These are phyloP conservation scores for Vigna nakashimae DNA, from an alignment of 306 rosid genomes.

Conservation along the genomic window DNA sequence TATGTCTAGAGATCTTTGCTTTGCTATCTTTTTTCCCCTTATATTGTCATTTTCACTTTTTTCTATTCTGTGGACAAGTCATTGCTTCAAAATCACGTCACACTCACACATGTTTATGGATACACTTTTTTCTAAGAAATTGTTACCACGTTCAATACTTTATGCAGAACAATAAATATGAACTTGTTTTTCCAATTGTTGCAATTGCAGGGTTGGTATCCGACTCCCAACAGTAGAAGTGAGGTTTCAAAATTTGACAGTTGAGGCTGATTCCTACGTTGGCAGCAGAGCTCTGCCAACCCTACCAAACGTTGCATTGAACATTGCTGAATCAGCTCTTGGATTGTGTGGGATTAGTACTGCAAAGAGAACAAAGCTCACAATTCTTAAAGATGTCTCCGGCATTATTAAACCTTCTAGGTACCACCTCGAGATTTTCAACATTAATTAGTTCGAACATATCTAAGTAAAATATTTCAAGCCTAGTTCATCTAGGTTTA, in stretches of 20 bases:
- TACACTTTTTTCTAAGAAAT: neutral
- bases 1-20: too few species aligned
- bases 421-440: constrained; percentile 39
- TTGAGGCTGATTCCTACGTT: constrained; percentile 74
- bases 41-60: neutral
- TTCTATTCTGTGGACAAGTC: neutral
- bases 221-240: constrained; percentile 85
- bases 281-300: constrained; percentile 91
- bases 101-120: neutral
- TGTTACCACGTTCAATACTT: neutral
- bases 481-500: neutral
- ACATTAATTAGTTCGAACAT: neutral
- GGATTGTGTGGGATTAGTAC: constrained; percentile 62
- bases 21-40: neutral
- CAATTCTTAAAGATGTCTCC: constrained; percentile 80
- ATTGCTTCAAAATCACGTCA: neutral
- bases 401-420: constrained; percentile 93
- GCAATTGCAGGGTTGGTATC: constrained; percentile 78
- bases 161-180: neutral
- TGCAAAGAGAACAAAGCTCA: constrained; percentile 73
- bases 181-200: neutral
- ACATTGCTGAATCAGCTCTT: constrained; percentile 69
- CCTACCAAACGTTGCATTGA: constrained; percentile 73
- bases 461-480: neutral
- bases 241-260: constrained; percentile 66